Evolutionary conservation across 2,329 filamentous ascomycete species (phyloP).

Genomic region (Cadophora gregata): DNA sequence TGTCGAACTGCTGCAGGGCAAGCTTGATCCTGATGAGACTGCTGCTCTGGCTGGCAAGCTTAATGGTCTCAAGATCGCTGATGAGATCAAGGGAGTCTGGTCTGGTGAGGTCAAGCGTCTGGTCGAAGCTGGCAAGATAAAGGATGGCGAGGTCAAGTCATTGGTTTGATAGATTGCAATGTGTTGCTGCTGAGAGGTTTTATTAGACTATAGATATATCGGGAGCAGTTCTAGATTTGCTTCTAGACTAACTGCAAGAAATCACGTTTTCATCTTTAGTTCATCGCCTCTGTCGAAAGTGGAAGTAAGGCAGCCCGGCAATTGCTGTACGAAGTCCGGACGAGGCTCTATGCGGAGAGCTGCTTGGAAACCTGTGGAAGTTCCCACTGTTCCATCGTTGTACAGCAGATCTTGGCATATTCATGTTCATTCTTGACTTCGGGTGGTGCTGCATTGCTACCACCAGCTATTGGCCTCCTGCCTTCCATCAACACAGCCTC

Average conservation of each 20-base stretch:
- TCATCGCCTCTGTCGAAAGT: background rate
- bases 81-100: conserved; percentile 87
- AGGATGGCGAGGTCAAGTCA: conserved; percentile 80
- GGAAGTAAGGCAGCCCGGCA: no score
- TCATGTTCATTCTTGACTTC: no score
- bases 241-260: conserved; percentile 32
- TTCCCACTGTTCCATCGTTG: no score
- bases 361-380: no score
- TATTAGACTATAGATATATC: conserved; percentile 12
- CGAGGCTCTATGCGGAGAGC: no score
- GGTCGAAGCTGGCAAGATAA: conserved; percentile 81
- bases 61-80: conserved; percentile 76
- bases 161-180: conserved; percentile 51
- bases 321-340: no score
- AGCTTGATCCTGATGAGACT: conserved; percentile 91
- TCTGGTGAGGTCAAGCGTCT: conserved; percentile 78
- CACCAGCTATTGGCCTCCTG: no score
- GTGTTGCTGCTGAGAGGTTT: conserved; percentile 44
- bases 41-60: conserved; percentile 83
- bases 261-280: background rate
- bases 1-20: conserved; percentile 84
- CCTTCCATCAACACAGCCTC: no score
- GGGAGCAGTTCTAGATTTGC: background rate
- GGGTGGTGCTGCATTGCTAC: no score
- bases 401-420: no score